Base-by-base conservation (phyloP, 306 rosid genomes). In the peach (Prunus persica) region DNA sequence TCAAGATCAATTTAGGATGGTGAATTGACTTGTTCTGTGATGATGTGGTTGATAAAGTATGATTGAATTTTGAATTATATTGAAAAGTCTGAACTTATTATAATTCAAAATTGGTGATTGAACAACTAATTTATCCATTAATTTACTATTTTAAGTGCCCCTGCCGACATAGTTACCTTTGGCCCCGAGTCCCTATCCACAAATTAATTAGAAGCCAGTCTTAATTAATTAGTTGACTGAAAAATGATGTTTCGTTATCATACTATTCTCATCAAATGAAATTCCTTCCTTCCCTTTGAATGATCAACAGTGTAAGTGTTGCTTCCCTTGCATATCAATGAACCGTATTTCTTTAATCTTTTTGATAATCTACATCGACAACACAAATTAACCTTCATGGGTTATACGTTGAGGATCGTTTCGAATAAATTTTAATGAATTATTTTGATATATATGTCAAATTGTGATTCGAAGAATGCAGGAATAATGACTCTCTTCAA, bases 111-210 rank as follows among this genome's bases (percentile, higher is more conserved):
- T 38, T 38, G 43, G 43, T 38, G 43, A 38, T 38, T 38, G 43
- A 38, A 38, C 43, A 38, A 38, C 43, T 38, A 38, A 38, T 38
- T 6, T 38, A 38, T 38, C 43, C 41, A 6, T 34, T 34, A 34
- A 6, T 34, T 6, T 5, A 6, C 41, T 38, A 38, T 7, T 38
- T 60, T 12, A 60, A 25, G 12, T 16, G 2, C 14, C 38, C 38
- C 32, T 71, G 66, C 65, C 66, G 52, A 72, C 66, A 71, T 1
- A 71, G 34, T 32, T n/a, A 71, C 11, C 52, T 55, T 41, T 22
- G 65, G 9, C 66, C 38, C 32, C 3, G 2, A 6, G 65, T 38
- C 65, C 65, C 65, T 34, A 28, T 28, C 66, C 5, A 14, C 22
- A 1, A 18, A 24, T 61, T 15, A 49, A 49, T 52, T 52, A 19